Evolutionary conservation across 345 rosid genomes (phyloP).

Genomic region (Eucalyptus leucophloia): DNA sequence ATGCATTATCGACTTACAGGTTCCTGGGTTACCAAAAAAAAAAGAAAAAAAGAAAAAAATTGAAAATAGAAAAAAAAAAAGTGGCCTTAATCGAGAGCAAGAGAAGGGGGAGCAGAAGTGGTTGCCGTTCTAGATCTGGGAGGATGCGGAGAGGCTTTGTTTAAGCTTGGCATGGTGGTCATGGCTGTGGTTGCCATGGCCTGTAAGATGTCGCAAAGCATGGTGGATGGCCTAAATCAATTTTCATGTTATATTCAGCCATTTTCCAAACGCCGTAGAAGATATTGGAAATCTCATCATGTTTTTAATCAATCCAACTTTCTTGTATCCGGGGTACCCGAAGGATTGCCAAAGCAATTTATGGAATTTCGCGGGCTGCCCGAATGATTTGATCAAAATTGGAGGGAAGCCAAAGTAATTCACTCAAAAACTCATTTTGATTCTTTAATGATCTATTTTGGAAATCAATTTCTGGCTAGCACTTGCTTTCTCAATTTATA

Average conservation of each 20-base stretch:
- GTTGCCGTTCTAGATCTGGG: too few species aligned
- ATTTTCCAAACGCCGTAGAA: not conserved
- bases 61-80: too few species aligned
- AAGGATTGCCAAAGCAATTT: not conserved
- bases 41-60: too few species aligned
- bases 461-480: accelerated
- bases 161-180: too few species aligned
- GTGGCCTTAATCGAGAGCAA: not conserved
- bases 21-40: accelerated
- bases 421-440: not conserved
- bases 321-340: accelerated
- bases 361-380: not conserved
- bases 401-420: not conserved
- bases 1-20: too few species aligned
- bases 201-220: not conserved
- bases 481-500: too few species aligned
- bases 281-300: not conserved
- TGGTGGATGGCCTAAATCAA: not conserved
- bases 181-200: too few species aligned
- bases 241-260: not conserved
- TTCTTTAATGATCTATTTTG: accelerated
- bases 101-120: not conserved
- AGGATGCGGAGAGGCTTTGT: not conserved
- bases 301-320: not conserved
- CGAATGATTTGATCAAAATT: not conserved